Evolutionary conservation across 345 rosid species (phyloP), one percentile per base, ranked within the genome.

Genomic region (Linum lewisii): DNA sequence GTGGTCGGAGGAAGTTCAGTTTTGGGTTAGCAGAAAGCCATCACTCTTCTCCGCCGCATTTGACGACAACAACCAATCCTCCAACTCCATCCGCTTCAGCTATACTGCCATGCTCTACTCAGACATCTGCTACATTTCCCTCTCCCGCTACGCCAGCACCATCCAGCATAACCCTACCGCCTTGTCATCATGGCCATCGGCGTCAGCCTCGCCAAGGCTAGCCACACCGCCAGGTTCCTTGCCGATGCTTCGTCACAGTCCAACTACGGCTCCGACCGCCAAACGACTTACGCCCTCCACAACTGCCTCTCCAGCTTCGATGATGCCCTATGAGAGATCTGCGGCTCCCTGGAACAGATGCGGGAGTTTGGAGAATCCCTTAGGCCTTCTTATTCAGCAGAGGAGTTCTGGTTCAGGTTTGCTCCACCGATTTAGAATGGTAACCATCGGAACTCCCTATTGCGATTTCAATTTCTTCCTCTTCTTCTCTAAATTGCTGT

Each of bases 281-380:
- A 84, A 18, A 70, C 82, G 2, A 59, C 82, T 1, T 58, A 88
- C 21, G 96, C 98, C 21, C 72, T 91, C 65, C 96, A 66, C 68
- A 96, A 91, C 80, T 91, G 98, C 75, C 76, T 77, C 72, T 76
- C 81, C 50, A 91, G 88, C 84, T 70, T 91, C 61, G 85, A 74
- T 20, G 98, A 91, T 63, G 95, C 96, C 4, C 80, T 82, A n/a
- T 95, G 86, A 13, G 95, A 91, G 76, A 91, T 91, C 64, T 65
- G 66, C 20, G 89, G 85, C 20, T 91, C 98, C 24, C 65, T 88
- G 18, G 76, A 66, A 60, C 95, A 88, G 84, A 82, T 90, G 77
- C 64, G 82, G 7, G 75, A 73, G 70, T 66, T 85, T 13, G 75
- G 72, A 25, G 61, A 77, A 13, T 63, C 74, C 7, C 34, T 29